Conservation (phyloP, 140 eudicot species). For the Cichorium intybus region DNA sequence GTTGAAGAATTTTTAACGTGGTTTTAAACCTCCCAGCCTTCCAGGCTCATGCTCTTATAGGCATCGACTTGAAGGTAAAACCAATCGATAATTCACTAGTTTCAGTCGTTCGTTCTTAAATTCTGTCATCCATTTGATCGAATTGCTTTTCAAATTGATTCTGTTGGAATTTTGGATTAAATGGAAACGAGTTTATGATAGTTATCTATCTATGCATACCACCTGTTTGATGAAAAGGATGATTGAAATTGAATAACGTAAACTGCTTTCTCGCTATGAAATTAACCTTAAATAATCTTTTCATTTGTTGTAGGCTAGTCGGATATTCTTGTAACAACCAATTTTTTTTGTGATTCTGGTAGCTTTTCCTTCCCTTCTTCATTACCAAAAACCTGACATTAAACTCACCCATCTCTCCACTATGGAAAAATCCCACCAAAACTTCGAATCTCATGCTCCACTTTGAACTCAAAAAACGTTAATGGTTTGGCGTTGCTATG, state of each 20-base stretch:
- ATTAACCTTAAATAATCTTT: constrained; percentile 5
- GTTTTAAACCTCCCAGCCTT: constrained; percentile 62
- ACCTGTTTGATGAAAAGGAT: constrained; percentile 16
- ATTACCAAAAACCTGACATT: constrained; percentile 10
- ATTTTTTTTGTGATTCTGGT: constrained; percentile 14
- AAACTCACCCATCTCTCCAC: constrained; percentile 19
- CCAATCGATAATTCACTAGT: neutral
- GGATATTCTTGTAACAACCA: constrained; percentile 31
- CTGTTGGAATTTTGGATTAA: neutral
- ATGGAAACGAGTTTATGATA: neutral
- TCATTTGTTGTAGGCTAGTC: constrained; percentile 59
- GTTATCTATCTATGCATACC: constrained; percentile 12
- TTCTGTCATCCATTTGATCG: constrained; percentile 8
- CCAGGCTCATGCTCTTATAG: constrained; percentile 65
- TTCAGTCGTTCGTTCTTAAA: neutral
- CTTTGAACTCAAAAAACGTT: constrained; percentile 1
- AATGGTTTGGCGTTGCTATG: constrained; percentile 37
- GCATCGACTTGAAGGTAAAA: constrained; percentile 64
- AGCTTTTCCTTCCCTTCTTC: constrained; percentile 55
- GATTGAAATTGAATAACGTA: neutral
- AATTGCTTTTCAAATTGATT: neutral
- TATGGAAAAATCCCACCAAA: constrained; percentile 1
- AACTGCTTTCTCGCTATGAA: constrained; percentile 3
- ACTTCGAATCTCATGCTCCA: constrained; percentile 31
- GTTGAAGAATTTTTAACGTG: constrained; percentile 32